Base-by-base conservation (phyloP, 2,329 filamentous ascomycete species). In the Parascedosporium putredinis region DNA sequence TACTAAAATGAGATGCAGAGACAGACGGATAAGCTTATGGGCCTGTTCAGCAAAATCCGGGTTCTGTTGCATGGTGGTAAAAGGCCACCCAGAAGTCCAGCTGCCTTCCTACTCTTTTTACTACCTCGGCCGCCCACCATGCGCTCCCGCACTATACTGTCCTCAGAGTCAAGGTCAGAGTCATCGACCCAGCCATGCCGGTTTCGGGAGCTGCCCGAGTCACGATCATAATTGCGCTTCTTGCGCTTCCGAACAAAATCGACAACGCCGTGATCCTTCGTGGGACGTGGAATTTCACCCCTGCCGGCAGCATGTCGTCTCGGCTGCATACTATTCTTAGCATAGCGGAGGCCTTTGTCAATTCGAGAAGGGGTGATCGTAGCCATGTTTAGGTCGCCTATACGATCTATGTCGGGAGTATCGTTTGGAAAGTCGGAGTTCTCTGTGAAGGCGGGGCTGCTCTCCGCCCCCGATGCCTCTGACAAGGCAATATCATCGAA, bases 1-100 rank as follows among this genome's bases (percentile, higher is more conserved):
- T 4, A 82, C 72, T 14, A 86, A 69, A 52, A 78, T 74, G 44
- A 81, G 62, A 61, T 88, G 88, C 67, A 88, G 76, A 2, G 74
- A 60, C 3, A 82, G 67, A 50, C 77, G 73, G 29, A 82, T 64
- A 74, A 79, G 83, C 53, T 73, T 72, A 45, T 75, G 77, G 36
- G 81, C 63, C 52, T 81, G 75, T 23, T 78, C 73, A 1, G 79
- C 79, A 16, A 77, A 74, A 51, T 76, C 73, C 3, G 77, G 77
- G 56, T 83, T 73, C 51, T 75, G 71, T 54, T 78, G 74, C 53
- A 81, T 64, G 31, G 71, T 42, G 69, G 50, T 71, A 66, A 45
- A 68, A 50, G 79, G 65, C 23, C 59, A 60, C 43, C 62, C 62
- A 55, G 74, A 51, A 69, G 70, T 64, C 69, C 53, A 36, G 61